Base-by-base conservation (phyloP, 2,329 filamentous ascomycete genomes). In the Ophiostoma pallidulum region DNA sequence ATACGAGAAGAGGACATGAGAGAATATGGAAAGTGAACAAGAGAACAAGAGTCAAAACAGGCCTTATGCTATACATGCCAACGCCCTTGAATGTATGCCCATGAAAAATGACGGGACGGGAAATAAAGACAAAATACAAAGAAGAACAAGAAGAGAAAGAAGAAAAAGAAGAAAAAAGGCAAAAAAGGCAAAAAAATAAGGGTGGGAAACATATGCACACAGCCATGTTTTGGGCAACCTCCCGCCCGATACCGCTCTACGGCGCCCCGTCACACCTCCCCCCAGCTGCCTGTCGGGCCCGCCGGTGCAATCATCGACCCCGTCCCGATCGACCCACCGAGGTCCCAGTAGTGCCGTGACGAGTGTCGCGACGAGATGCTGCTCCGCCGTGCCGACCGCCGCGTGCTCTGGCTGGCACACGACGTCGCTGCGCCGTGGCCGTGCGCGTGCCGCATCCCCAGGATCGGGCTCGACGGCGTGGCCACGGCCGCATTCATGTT, bases 351-450 rank as follows among this genome's bases (percentile, higher is more conserved):
- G 61, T 94, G 87, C 45, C 88, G 71, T 39, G 48, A 50, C 35
- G 47, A 48, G 19, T 42, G 48, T 20, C 48, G 48, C 45, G 83
- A 87, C 35, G 85, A 90, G 26, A 79, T 75, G 54, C 78, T 82
- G 57, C 80, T 86, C 45, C 76, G 71, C 58, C 74, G 73, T 33
- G 78, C 81, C 29, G 79, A 86, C 56, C 82, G 80, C 62, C 84
- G 82, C 8, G 86, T 87, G 63, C 86, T 94, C 66, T 94, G 87
- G 60, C 86, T 94, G 4, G 87, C 88, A 63, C 88, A 94, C 63
- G 86, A 94, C 50, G 80, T 67, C 64, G 67, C 63, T 29, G 53
- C 73, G 72, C 62, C 52, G 79, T 68, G 74, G 60, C 67, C n/a
- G n/a, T n/a, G 70, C 52, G 72, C 51, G 79, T 68, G 73, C 60